Conservation (phyloP, 2,329 filamentous ascomycete species). For the Penicillium frequentans region DNA sequence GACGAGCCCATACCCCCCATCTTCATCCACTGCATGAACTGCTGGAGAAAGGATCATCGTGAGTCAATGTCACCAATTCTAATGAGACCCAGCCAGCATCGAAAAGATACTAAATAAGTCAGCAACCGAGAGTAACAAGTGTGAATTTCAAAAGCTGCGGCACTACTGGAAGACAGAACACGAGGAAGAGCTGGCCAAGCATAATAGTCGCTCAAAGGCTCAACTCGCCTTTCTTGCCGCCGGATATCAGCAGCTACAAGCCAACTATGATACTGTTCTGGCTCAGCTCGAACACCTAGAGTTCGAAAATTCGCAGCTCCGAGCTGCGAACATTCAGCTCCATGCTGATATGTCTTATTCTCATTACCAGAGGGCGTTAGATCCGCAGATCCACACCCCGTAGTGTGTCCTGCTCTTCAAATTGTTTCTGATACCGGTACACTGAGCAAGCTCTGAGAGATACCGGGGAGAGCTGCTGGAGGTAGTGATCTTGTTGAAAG, state of each 20-base stretch:
- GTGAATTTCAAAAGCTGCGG: background rate
- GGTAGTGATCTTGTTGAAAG: too few species aligned
- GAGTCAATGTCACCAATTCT: background rate
- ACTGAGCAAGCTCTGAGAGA: too few species aligned
- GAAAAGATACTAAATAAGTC: background rate
- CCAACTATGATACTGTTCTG: background rate
- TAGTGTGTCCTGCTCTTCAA: slow-evolving; percentile 2
- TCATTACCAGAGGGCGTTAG: too few species aligned
- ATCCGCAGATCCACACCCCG: background rate
- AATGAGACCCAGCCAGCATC: too few species aligned
- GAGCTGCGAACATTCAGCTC: background rate
- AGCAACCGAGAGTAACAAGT: background rate
- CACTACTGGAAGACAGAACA: background rate
- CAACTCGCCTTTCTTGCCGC: too few species aligned
- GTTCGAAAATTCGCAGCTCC: background rate
- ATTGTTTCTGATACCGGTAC: too few species aligned
- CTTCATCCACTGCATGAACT: background rate
- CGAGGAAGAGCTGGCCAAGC: too few species aligned
- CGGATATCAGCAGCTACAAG: background rate
- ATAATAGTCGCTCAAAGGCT: too few species aligned
- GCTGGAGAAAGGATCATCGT: background rate
- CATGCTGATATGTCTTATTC: background rate
- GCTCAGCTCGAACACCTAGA: background rate
- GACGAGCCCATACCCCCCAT: background rate
- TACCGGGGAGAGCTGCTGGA: too few species aligned